Evolutionary conservation across 2,329 filamentous ascomycete species (phyloP), one percentile per base, ranked within the genome.

Genomic region (Teratosphaeriaceae sp.): DNA sequence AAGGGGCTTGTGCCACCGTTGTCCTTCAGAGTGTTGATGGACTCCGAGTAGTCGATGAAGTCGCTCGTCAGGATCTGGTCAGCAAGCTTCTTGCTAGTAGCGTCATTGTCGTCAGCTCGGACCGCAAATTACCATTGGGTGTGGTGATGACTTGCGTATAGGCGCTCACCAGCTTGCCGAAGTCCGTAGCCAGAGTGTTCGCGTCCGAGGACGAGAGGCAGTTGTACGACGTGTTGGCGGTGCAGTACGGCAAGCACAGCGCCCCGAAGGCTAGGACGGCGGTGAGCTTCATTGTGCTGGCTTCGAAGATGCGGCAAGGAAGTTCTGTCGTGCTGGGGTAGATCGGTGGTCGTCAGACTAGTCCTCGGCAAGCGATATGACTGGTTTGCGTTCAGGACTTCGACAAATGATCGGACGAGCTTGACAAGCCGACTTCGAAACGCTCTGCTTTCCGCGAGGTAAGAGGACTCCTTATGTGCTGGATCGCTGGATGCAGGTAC

Each of bases 1-100:
- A 33, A 13, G 18, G 43, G 37, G 8, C 23, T 23, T 27, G 9
- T 22, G 29, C 38, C 33, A 11, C 33, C 43, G 34, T 22, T 36
- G 35, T 47, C 36, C n/a, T 51, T 52, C 13, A 54, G 24, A 6
- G 47, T 50, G 40, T 50, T 52, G 33, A 47, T 46, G 15, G 39
- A 44, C 30, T 51, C 48, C 2, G 48, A 44, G 20, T 51, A 47
- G 36, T 51, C 48, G 9, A 41, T 42, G 26, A 44, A 51, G 39
- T 45, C 47, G n/a, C n/a, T 19, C 16, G 46, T 39, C 16, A 49
- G 43, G 2, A 43, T 39, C 15, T 34, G 26, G 16, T 44, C 38
- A 1, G 48, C 48, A 1, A 49, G 24, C 21, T 27, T 38, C 7
- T n/a, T n/a, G n/a, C n/a, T n/a, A n/a, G n/a, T n/a, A n/a, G n/a